Evolutionary conservation across 768 basidiomycete species (phyloP).

Genomic region (Artomyces pyxidatus): DNA sequence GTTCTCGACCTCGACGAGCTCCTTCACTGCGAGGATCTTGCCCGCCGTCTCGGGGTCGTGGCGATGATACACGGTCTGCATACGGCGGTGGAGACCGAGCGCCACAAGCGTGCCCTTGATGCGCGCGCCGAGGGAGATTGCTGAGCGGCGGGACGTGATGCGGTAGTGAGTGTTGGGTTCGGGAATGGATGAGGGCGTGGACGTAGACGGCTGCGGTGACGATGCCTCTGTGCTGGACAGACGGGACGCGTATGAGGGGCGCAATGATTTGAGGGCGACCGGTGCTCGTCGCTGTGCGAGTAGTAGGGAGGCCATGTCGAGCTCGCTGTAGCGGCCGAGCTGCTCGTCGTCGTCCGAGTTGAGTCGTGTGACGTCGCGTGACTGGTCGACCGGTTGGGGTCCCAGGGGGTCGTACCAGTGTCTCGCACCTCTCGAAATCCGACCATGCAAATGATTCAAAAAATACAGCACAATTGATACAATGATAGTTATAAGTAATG

Average conservation of each 20-base stretch:
- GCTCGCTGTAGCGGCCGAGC: too few relatives aligned
- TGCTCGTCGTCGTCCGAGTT: too few relatives aligned
- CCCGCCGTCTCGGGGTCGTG: constrained; percentile 72
- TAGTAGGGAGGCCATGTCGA: background rate
- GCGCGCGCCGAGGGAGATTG: constrained; percentile 69
- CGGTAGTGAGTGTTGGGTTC: constrained; percentile 67
- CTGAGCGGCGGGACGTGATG: constrained; percentile 83
- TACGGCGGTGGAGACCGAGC: constrained; percentile 74
- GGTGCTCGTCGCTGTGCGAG: background rate
- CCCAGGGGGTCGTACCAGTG: too few relatives aligned
- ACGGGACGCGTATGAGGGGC: background rate
- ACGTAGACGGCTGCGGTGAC: background rate
- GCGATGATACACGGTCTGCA: constrained; percentile 78
- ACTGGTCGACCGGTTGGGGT: too few relatives aligned
- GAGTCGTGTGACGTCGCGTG: too few relatives aligned
- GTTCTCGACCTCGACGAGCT: constrained; percentile 83
- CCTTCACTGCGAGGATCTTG: constrained; percentile 82
- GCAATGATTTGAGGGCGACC: background rate
- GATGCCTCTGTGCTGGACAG: background rate
- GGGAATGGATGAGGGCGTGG: background rate
- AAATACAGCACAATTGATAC: too few relatives aligned
- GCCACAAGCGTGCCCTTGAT: constrained; percentile 70
- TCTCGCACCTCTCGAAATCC: too few relatives aligned
- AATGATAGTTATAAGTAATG: too few relatives aligned
- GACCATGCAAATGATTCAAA: too few relatives aligned